phyloP scores from a whole-genome alignment of 352 stramenopile genomes.

The Globisporangium paddicum region DNA sequence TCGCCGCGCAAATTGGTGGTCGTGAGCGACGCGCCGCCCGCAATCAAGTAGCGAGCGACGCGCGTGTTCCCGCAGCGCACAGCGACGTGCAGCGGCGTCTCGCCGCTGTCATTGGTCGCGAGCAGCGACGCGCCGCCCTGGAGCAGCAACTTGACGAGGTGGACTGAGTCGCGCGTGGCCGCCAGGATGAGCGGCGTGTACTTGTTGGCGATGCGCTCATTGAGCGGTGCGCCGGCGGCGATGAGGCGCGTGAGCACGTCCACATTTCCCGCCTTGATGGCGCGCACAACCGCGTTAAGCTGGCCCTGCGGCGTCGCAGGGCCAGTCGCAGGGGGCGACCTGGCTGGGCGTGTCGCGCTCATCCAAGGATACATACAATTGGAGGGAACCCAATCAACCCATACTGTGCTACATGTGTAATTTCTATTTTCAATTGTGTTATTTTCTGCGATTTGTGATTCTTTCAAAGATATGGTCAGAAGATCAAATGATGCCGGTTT shows the following conservation, averaged over 20 bases:
- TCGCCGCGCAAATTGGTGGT: constrained; percentile 49
- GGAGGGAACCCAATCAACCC: too few relatives aligned
- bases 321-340: background rate
- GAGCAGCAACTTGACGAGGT: constrained; percentile 59
- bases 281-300: background rate
- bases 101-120: constrained; percentile 8
- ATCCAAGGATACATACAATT: too few relatives aligned
- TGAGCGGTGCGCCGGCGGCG: constrained; percentile 9
- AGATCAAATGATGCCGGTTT: too few relatives aligned
- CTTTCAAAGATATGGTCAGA: too few relatives aligned
- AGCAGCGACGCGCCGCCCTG: constrained; percentile 14
- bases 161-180: constrained; percentile 70
- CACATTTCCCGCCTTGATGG: background rate
- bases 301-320: background rate
- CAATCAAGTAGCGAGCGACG: constrained; percentile 18
- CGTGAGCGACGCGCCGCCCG: constrained; percentile 16
- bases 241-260: constrained; percentile 5
- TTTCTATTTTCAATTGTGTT: too few relatives aligned
- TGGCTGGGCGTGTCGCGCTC: background rate
- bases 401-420: too few relatives aligned
- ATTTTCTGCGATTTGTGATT: too few relatives aligned
- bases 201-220: constrained; percentile 32
- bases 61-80: constrained; percentile 15
- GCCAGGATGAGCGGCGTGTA: constrained; percentile 81
- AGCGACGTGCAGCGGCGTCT: constrained; percentile 11